These are phyloP conservation scores for Panaeolus cyanescens DNA, from an alignment of 768 basidiomycete species.

Conservation along the genomic window DNA sequence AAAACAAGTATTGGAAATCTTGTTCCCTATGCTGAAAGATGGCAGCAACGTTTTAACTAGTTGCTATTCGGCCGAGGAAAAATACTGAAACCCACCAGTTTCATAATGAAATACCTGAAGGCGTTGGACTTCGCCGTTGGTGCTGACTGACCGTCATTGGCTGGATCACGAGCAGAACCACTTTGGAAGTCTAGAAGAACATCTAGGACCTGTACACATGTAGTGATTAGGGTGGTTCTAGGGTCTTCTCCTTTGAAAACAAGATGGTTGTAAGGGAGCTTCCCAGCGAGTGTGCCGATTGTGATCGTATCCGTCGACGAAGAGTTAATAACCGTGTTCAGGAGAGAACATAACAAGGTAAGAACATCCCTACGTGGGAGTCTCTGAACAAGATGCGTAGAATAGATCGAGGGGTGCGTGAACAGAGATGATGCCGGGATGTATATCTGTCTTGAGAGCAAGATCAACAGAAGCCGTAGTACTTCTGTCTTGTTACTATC, in stretches of 20 bases:
- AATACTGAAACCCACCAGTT: constrained; percentile 57
- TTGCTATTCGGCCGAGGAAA: constrained; percentile 7
- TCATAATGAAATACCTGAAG: constrained; percentile 90
- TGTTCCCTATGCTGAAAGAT: constrained; percentile 75
- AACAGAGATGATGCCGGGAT: constrained; percentile 69
- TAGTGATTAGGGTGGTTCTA: constrained; percentile 68
- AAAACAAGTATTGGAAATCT: constrained; percentile 84
- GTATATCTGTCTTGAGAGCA: constrained; percentile 92
- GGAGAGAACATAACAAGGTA: constrained; percentile 87
- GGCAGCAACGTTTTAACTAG: not conserved
- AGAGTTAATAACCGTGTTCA: constrained; percentile 88
- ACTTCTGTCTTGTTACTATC: constrained; percentile 89
- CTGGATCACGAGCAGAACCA: constrained; percentile 63
- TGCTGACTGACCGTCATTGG: constrained; percentile 42
- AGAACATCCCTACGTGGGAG: constrained; percentile 82
- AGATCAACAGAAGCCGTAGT: constrained; percentile 81
- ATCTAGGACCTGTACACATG: constrained; percentile 77
- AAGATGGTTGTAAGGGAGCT: constrained; percentile 86
- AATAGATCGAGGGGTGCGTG: constrained; percentile 73
- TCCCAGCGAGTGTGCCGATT: constrained; percentile 73
- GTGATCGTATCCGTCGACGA: constrained; percentile 49
- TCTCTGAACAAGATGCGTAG: constrained; percentile 76
- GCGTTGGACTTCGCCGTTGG: constrained; percentile 79
- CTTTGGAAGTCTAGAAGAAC: constrained; percentile 82
- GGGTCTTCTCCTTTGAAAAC: constrained; percentile 90